Evolutionary conservation across 1,284 basidiomycete species (phyloP).

Genomic region (Lignosus rhinocerotis): DNA sequence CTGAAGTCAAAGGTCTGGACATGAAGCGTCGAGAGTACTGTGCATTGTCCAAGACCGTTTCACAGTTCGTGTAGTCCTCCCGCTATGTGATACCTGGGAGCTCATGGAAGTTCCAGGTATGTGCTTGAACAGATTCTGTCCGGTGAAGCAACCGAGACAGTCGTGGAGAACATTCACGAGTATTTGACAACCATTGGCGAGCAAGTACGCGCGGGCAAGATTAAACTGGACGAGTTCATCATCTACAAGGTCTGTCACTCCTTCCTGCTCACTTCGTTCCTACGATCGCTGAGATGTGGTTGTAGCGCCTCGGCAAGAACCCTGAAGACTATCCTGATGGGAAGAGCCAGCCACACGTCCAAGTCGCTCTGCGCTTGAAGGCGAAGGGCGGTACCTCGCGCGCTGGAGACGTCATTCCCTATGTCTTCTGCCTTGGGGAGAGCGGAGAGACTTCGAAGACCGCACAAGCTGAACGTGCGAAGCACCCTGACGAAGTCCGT

Average conservation of each 20-base stretch:
- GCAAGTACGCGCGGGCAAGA: constrained; percentile 75
- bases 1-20: constrained; percentile 96
- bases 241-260: constrained; percentile 75
- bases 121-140: constrained; percentile 91
- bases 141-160: constrained; percentile 87
- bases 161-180: constrained; percentile 92
- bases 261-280: not conserved
- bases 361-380: constrained; percentile 93
- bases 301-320: constrained; percentile 87
- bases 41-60: constrained; percentile 88
- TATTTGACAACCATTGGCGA: constrained; percentile 79
- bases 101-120: constrained; percentile 51
- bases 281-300: not conserved
- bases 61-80: constrained; percentile 63
- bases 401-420: constrained; percentile 93
- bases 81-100: not conserved
- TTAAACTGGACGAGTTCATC: constrained; percentile 91
- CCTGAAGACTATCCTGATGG: constrained; percentile 96
- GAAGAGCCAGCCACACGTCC: constrained; percentile 95
- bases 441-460: constrained; percentile 75
- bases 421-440: constrained; percentile 87
- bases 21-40: constrained; percentile 99
- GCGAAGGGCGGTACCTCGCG: constrained; percentile 79
- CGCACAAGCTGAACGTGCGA: constrained; percentile 88
- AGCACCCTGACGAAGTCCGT: constrained; percentile 91